These are phyloP conservation scores for Otatea glauca DNA, from an alignment of 176 grass and related monocot species.

Conservation along the genomic window DNA sequence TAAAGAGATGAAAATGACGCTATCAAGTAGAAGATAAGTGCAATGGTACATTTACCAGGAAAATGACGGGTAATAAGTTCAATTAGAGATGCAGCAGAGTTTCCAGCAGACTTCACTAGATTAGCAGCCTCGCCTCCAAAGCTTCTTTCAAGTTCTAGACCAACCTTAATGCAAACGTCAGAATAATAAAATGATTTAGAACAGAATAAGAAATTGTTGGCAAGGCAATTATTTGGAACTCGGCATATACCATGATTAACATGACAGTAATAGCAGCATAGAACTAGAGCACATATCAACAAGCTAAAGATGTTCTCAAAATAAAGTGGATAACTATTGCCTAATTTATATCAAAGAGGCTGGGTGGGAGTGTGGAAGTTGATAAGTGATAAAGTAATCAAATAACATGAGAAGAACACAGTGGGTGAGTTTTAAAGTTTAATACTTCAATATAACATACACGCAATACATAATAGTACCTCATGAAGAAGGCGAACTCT, in stretches of 20 bases:
- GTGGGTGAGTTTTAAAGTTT: not conserved
- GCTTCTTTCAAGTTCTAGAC: slow-evolving; percentile 77
- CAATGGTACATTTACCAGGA: slow-evolving; percentile 59
- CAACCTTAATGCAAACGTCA: slow-evolving; percentile 58
- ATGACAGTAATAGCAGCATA: not conserved
- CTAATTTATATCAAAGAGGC: not conserved
- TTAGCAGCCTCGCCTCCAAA: slow-evolving; percentile 79
- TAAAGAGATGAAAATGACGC: not conserved
- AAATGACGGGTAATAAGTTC: slow-evolving; percentile 82
- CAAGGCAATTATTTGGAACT: not conserved
- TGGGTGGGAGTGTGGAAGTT: not conserved
- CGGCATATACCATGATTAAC: not conserved
- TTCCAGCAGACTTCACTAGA: slow-evolving; percentile 78
- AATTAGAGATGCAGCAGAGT: slow-evolving; percentile 78
- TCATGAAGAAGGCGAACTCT: slow-evolving; percentile 83
- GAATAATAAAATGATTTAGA: slow-evolving; percentile 16
- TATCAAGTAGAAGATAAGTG: slow-evolving; percentile 14
- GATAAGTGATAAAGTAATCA: not conserved
- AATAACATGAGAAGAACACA: not conserved
- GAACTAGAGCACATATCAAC: not conserved
- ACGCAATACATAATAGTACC: slow-evolving; percentile 42
- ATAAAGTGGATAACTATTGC: not conserved
- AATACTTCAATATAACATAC: slow-evolving; percentile 8
- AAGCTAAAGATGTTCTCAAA: slow-evolving; percentile 4
- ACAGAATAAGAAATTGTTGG: not conserved